phyloP scores from a whole-genome alignment of 345 rosid species.

The Citrus glauca region DNA sequence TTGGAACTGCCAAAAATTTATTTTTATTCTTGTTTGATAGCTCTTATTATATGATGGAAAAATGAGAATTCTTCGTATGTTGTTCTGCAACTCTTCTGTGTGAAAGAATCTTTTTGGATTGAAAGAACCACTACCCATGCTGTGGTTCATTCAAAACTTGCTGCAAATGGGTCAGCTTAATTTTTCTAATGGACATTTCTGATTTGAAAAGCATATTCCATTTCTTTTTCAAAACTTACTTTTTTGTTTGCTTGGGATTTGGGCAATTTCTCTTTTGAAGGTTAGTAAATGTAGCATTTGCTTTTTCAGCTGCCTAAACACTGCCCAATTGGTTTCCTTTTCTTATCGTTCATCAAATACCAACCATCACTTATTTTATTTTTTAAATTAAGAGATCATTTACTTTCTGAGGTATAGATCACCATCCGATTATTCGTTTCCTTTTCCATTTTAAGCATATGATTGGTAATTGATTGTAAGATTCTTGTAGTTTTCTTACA shows the following conservation, averaged over 20 bases:
- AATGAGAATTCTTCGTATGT: not conserved
- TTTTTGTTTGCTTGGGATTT: not conserved
- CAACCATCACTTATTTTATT: not conserved
- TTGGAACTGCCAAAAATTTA: not conserved
- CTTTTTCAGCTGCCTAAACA: slow-evolving; percentile 9
- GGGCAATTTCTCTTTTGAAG: slow-evolving; percentile 15
- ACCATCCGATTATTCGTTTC: not conserved
- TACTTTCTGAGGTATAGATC: not conserved
- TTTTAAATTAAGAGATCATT: not conserved
- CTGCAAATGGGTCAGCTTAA: not conserved
- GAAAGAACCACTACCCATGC: not conserved
- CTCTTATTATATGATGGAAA: not conserved
- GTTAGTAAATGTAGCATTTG: not conserved
- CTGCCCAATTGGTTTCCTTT: not conserved
- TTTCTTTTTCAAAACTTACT: not conserved
- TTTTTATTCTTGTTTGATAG: not conserved
- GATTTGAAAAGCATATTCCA: not conserved
- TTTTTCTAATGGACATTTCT: not conserved
- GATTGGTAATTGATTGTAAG: no score
- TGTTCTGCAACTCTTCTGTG: not conserved
- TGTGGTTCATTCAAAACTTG: not conserved
- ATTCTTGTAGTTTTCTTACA: no score
- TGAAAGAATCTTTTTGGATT: not conserved
- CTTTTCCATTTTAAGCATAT: not conserved
- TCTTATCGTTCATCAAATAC: not conserved